phyloP scores from a whole-genome alignment of 2,329 filamentous ascomycete species.

The Calonectria pauciramosa region DNA sequence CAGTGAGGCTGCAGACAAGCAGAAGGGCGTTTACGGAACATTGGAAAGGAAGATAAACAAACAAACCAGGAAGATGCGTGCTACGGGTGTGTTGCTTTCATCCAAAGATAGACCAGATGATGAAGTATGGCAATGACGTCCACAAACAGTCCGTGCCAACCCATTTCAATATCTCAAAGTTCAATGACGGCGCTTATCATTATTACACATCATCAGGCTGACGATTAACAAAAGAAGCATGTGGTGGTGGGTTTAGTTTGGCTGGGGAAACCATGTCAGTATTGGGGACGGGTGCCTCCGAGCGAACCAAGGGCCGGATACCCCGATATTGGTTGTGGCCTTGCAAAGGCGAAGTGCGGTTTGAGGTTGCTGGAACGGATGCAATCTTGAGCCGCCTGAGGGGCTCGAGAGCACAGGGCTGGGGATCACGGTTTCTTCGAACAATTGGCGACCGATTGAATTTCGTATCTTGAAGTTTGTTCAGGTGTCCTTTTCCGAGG shows the following conservation, averaged over 20 bases:
- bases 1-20: background rate
- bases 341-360: background rate
- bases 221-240: constrained; percentile 1
- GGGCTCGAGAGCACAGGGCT: background rate
- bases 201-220: background rate
- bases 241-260: constrained; percentile 4
- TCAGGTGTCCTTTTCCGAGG: background rate
- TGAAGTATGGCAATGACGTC: constrained; percentile 11
- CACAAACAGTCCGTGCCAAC: background rate
- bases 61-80: background rate
- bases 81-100: background rate
- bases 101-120: constrained; percentile 12
- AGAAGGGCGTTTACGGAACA: background rate
- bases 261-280: constrained; percentile 23
- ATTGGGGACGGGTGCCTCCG: background rate
- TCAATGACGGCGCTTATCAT: constrained; percentile 7
- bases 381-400: background rate
- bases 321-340: constrained; percentile 3
- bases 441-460: background rate
- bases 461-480: background rate
- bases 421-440: background rate
- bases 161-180: background rate
- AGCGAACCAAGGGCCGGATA: constrained; percentile 7
- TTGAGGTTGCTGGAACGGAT: background rate
- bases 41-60: background rate